These are phyloP conservation scores for Volvariella volvacea DNA, from an alignment of 1,284 basidiomycete species.

Conservation along the genomic window DNA sequence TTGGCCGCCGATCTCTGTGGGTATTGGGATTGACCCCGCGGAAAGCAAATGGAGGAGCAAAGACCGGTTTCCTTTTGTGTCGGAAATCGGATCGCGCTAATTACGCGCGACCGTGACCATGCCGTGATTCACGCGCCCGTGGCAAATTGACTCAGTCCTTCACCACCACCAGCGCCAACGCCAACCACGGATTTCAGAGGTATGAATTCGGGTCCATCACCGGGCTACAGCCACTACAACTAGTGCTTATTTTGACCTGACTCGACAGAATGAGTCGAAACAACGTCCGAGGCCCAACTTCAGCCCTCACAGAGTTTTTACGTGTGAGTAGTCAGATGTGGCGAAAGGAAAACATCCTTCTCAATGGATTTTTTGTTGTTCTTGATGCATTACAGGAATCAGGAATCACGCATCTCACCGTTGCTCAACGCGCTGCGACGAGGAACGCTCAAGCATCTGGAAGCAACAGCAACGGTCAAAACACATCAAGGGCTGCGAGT, in stretches of 20 bases:
- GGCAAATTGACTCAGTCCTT: not conserved
- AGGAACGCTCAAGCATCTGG: conserved; percentile 11
- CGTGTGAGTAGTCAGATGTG: conserved; percentile 43
- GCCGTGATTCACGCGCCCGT: not conserved
- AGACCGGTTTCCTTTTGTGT: no score
- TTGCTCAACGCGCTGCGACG: conserved; percentile 52
- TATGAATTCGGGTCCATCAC: no score
- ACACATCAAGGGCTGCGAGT: not conserved
- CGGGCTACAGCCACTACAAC: not conserved
- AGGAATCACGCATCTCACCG: conserved; percentile 68
- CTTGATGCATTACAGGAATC: conserved; percentile 45
- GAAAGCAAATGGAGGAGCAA: no score
- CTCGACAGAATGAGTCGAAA: conserved; percentile 30
- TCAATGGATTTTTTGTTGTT: not conserved
- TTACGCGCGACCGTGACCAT: not conserved
- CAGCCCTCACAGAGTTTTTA: conserved; percentile 89
- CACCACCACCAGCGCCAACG: no score
- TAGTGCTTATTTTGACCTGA: not conserved
- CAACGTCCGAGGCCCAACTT: conserved; percentile 83
- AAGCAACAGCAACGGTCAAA: not conserved
- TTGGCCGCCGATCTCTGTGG: no score
- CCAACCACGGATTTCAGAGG: not conserved
- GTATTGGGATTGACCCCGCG: no score
- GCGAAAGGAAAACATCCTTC: not conserved
- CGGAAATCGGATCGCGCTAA: conserved; percentile 1